Conservation (phyloP, 306 rosid genomes). For the Cucurbita argyrosperma region DNA sequence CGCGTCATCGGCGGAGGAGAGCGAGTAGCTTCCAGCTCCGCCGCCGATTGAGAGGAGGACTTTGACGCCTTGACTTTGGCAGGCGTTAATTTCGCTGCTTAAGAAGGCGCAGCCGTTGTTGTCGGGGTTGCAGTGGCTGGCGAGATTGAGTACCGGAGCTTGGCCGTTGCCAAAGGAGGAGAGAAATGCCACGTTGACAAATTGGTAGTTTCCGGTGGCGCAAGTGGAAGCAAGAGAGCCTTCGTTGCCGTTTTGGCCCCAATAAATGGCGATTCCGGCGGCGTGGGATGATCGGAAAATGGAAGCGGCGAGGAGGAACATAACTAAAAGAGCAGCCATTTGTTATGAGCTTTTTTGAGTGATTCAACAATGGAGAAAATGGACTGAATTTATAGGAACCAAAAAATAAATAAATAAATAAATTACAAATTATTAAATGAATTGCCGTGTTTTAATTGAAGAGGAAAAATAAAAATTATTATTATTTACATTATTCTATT, state of each 20-base stretch:
- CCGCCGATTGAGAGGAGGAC: conserved; percentile 63
- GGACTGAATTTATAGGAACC: neutral
- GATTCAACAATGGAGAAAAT: neutral
- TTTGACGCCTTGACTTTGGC: conserved; percentile 31
- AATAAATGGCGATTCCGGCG: conserved; percentile 29
- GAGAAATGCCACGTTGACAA: conserved; percentile 48
- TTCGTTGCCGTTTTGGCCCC: conserved; percentile 43
- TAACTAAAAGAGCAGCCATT: conserved; percentile 23
- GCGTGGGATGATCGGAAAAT: neutral
- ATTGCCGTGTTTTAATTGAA: too few species aligned
- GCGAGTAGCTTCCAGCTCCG: conserved; percentile 18
- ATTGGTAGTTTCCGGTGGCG: conserved; percentile 40
- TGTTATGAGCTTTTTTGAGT: neutral
- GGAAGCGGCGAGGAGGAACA: conserved; percentile 16
- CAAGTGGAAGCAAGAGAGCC: conserved; percentile 39
- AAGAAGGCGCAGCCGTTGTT: conserved; percentile 14
- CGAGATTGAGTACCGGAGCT: conserved; percentile 26
- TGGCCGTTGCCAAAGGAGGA: conserved; percentile 30
- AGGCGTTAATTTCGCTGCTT: conserved; percentile 20
- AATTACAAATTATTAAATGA: too few species aligned
- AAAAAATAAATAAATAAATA: too few species aligned
- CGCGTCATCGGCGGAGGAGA: conserved; percentile 33
- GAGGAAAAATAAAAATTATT: too few species aligned
- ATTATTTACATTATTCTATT: too few species aligned
- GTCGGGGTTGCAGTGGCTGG: conserved; percentile 26